These are phyloP conservation scores for Carex littledalei DNA, from an alignment of 176 grass and related monocot genomes.

Conservation along the genomic window DNA sequence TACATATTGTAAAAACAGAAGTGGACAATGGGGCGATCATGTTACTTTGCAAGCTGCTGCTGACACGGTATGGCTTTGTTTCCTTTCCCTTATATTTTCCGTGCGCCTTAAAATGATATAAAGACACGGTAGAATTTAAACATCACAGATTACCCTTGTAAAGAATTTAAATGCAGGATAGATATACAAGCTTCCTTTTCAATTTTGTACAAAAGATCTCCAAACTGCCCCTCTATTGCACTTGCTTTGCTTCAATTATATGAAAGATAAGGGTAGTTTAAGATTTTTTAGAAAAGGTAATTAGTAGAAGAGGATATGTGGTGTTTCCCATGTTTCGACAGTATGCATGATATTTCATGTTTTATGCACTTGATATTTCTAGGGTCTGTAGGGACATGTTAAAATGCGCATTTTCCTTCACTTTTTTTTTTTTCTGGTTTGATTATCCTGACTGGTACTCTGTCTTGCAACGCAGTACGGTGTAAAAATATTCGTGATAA, in stretches of 20 bases:
- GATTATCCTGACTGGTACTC: neutral
- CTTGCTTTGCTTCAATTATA: neutral
- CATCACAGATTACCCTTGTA: constrained; percentile 1
- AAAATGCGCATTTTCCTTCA: neutral
- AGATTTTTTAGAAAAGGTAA: neutral
- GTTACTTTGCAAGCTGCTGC: constrained; percentile 94
- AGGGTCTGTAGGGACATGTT: neutral
- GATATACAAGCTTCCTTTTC: neutral
- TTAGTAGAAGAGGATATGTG: neutral
- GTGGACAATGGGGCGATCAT: constrained; percentile 94
- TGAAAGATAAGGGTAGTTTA: neutral
- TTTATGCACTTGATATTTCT: neutral
- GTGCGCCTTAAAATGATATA: neutral
- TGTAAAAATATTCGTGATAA: constrained; percentile 92
- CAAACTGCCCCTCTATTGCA: neutral
- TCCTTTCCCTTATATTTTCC: constrained; percentile 13
- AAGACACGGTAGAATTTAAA: neutral
- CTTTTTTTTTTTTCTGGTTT: neutral
- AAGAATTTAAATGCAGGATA: neutral
- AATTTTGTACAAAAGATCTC: neutral
- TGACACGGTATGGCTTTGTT: constrained; percentile 58
- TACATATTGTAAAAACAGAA: constrained; percentile 41
- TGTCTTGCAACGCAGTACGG: constrained; percentile 69
- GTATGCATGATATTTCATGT: constrained; percentile 13
- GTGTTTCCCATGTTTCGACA: neutral